These are phyloP conservation scores for Trametes versicolor DNA, from an alignment of 1,284 basidiomycete genomes.

Conservation along the genomic window DNA sequence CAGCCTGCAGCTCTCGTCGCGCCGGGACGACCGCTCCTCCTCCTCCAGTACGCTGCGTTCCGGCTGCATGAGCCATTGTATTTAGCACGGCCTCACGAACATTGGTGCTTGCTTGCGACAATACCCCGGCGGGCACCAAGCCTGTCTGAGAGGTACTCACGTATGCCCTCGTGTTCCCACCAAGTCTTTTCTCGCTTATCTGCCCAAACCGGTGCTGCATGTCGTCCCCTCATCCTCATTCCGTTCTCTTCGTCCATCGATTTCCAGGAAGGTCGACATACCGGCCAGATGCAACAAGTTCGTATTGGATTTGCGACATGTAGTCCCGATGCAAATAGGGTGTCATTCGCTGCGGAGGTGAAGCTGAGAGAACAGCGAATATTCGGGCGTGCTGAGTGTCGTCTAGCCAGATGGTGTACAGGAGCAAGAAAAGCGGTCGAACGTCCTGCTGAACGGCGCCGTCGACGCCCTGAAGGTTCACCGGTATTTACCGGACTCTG, in stretches of 20 bases:
- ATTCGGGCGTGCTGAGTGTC: neutral
- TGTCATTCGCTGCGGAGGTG: neutral
- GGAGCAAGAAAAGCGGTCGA: slow-evolving; percentile 25
- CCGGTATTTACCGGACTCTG: slow-evolving; percentile 30
- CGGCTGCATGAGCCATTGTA: slow-evolving; percentile 9
- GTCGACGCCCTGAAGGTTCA: slow-evolving; percentile 34
- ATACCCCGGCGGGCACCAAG: neutral
- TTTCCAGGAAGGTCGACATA: neutral
- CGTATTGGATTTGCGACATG: neutral
- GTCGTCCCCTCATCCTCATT: slow-evolving; percentile 1
- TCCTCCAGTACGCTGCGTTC: slow-evolving; percentile 13
- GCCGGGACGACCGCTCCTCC: slow-evolving; percentile 11
- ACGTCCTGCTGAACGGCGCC: slow-evolving; percentile 25
- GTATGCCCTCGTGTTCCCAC: slow-evolving; percentile 2
- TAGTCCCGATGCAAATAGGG: neutral
- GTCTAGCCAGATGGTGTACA: slow-evolving; percentile 32
- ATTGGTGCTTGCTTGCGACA: neutral
- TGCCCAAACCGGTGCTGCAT: neutral
- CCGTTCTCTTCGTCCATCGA: neutral
- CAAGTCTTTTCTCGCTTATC: slow-evolving; percentile 13
- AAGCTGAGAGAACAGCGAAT: neutral
- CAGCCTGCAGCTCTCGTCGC: slow-evolving; percentile 25
- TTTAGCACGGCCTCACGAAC: neutral
- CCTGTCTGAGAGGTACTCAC: neutral
- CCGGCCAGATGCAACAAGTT: no score